phyloP scores from a whole-genome alignment of 2,329 filamentous ascomycete genomes.

The Plectosphaerella sp. region DNA sequence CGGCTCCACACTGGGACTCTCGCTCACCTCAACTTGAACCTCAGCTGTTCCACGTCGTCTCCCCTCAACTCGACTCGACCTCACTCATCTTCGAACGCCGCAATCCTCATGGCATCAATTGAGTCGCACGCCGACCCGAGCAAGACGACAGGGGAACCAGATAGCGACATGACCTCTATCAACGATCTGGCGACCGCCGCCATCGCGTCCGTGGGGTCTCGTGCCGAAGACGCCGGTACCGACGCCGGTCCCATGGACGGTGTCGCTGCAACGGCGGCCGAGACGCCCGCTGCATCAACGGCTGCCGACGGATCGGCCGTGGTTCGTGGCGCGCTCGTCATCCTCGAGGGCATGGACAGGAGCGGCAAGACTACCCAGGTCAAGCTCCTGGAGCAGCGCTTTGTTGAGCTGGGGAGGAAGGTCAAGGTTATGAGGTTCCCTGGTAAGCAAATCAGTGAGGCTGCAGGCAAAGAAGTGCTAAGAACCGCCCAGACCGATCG shows the following conservation, averaged over 20 bases:
- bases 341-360: constrained; percentile 84
- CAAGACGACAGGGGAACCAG: too few relatives aligned
- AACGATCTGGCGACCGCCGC: constrained; percentile 45
- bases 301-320: constrained; percentile 6
- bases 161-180: constrained; percentile 37
- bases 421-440: constrained; percentile 55
- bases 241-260: neutral
- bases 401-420: constrained; percentile 41
- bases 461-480: neutral
- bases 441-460: constrained; percentile 31
- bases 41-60: too few relatives aligned
- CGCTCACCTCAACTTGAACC: too few relatives aligned
- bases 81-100: neutral
- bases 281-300: constrained; percentile 3
- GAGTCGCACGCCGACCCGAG: too few relatives aligned
- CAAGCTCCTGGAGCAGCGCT: constrained; percentile 55
- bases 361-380: constrained; percentile 94
- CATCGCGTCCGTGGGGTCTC: constrained; percentile 35
- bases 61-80: too few relatives aligned
- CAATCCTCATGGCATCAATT: too few relatives aligned
- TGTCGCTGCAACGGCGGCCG: neutral
- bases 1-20: too few relatives aligned
- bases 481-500: constrained; percentile 60
- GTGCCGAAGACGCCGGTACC: constrained; percentile 16
- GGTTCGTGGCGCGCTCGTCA: constrained; percentile 67